Evolutionary conservation across 2,329 filamentous ascomycete species (phyloP).

Genomic region (Stachybotrys elegans): DNA sequence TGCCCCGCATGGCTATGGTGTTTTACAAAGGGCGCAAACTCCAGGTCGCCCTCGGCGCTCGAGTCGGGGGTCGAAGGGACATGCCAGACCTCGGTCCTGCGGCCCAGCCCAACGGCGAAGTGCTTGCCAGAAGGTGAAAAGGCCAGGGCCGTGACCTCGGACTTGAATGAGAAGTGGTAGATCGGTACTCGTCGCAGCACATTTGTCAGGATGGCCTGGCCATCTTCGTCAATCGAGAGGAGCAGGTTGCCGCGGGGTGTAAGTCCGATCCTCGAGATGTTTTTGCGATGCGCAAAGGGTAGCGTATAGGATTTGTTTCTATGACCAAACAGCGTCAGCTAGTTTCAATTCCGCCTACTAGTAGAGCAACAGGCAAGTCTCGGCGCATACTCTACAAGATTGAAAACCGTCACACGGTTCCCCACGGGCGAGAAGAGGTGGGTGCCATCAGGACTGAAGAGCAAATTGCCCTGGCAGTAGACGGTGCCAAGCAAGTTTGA

Average conservation of each 20-base stretch:
- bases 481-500: slow-evolving; percentile 97
- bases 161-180: slow-evolving; percentile 93
- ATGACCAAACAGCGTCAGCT: slow-evolving; percentile 6
- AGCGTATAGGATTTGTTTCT: slow-evolving; percentile 86
- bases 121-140: slow-evolving; percentile 89
- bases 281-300: slow-evolving; percentile 87
- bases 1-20: slow-evolving; percentile 84
- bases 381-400: slow-evolving; percentile 76
- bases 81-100: slow-evolving; percentile 92
- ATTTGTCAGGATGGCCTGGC: slow-evolving; percentile 88
- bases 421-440: slow-evolving; percentile 94
- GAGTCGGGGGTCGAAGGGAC: slow-evolving; percentile 85
- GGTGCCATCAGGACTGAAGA: slow-evolving; percentile 94
- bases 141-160: slow-evolving; percentile 73
- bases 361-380: too few relatives aligned
- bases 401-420: slow-evolving; percentile 93
- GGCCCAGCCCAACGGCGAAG: slow-evolving; percentile 83
- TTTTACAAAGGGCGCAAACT: slow-evolving; percentile 91
- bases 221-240: slow-evolving; percentile 90
- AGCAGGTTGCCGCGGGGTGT: slow-evolving; percentile 88
- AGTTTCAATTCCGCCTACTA: too few relatives aligned
- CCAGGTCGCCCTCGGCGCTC: slow-evolving; percentile 72
- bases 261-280: slow-evolving; percentile 83
- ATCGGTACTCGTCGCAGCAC: slow-evolving; percentile 79
- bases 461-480: slow-evolving; percentile 94